These are phyloP conservation scores for Phytopythium boreale DNA, from an alignment of 352 stramenopile genomes.

Conservation along the genomic window DNA sequence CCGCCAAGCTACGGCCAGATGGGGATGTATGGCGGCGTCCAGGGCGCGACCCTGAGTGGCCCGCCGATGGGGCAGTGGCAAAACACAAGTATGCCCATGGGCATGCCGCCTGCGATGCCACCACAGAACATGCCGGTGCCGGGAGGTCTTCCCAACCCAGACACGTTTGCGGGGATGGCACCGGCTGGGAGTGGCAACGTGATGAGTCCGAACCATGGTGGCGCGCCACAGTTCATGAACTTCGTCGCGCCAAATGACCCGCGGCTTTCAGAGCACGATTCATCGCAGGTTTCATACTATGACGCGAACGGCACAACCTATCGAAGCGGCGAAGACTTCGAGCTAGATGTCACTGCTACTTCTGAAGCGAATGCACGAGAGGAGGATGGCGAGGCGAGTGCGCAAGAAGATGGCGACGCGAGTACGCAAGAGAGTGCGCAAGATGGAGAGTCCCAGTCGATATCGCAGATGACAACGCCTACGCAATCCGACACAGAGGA, in stretches of 20 bases:
- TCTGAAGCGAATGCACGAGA: conserved; percentile 5
- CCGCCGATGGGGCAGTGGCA: conserved; percentile 4
- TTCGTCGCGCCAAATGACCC: conserved; percentile 67
- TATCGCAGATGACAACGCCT: conserved; percentile 71
- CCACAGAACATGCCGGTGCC: neutral
- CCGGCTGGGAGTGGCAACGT: neutral
- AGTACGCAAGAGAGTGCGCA: neutral
- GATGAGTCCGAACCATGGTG: neutral
- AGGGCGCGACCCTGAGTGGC: neutral
- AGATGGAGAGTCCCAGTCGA: conserved; percentile 35
- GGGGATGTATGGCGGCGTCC: neutral
- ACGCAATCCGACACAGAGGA: conserved; percentile 62
- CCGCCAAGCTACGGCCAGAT: neutral
- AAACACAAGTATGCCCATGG: conserved; percentile 3
- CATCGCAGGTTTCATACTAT: conserved; percentile 58
- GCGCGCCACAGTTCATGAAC: conserved; percentile 13
- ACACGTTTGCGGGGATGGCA: neutral
- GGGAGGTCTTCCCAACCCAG: neutral
- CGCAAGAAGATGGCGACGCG: neutral
- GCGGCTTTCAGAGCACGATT: conserved; percentile 30
- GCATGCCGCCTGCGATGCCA: neutral
- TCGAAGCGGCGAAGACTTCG: conserved; percentile 52
- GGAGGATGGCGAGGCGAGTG: neutral
- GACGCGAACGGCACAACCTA: conserved; percentile 66
- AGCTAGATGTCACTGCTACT: conserved; percentile 19